Base-by-base conservation (phyloP, 1,284 basidiomycete species). In the Pseudozyma sp. region DNA sequence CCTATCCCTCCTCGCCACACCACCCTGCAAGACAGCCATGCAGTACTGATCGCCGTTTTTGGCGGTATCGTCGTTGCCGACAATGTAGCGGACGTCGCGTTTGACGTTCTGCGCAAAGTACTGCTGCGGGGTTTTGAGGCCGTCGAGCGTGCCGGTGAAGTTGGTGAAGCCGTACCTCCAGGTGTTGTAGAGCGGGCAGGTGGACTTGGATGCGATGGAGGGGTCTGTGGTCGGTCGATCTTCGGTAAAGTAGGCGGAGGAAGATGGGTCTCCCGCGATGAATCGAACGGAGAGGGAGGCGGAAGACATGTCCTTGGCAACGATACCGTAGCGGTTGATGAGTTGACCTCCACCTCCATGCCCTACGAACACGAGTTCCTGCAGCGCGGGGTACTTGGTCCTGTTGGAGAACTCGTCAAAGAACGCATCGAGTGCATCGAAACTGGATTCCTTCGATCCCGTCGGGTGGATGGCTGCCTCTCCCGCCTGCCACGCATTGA, bases 291-390 rank as follows among this genome's bases (percentile, higher is more conserved):
- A 44, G 5, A 83, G 29, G 1, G 17, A 5, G 4, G 39, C 45
- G n/a, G 52, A 34, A 3, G 66, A 66, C 19, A 61, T 45, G 29
- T 77, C 59, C 52, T 77, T 75, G 5, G 81, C 79, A 5, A 83
- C 72, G 39, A 76, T 68, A 4, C 77, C 72, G 54, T 83, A 84
- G 13, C 82, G 64, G 44, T 79, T 77, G 48, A 81, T 78, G 11
- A 83, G 55, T 37, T 84, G 82, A 7, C 71, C 82, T 33, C 82
- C 82, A n/a, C 82, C 82, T 10, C 82, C 82, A 45, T 84, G 82
- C 10, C 82, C 82, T 11, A 83, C 78, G 42, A 82, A 64, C 9
- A 79, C 80, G n/a, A 84, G 52, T n/a, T 78, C 77, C 33, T 73
- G 59, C 47, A 84, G 40, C 13, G 24, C 42, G 0, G 81, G 81